Evolutionary conservation across 371 early-diverging fungal species (phyloP).

Genomic region (Capillidium heterosporum): DNA sequence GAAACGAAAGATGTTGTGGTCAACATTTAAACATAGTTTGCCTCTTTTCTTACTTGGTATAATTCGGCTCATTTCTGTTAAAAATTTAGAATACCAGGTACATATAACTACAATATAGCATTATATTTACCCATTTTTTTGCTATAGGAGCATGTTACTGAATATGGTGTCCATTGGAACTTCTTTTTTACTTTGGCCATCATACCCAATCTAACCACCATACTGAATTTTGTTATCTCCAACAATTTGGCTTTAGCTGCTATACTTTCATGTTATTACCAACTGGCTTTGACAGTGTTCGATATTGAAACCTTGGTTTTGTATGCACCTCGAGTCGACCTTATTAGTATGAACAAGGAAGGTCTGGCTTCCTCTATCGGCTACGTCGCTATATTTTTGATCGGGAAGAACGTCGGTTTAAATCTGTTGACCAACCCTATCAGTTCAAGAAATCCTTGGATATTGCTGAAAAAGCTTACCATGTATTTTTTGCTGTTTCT

Average conservation of each 20-base stretch:
- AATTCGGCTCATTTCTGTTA: conserved; percentile 44
- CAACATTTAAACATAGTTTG: conserved; percentile 21
- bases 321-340: conserved; percentile 50
- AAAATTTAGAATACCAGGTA: conserved; percentile 64
- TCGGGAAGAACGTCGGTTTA: conserved; percentile 43
- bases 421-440: conserved; percentile 28
- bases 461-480: conserved; percentile 18
- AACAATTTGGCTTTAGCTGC: neutral
- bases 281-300: conserved; percentile 34
- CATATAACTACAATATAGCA: neutral
- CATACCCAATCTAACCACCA: conserved; percentile 54
- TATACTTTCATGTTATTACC: conserved; percentile 2
- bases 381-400: conserved; percentile 59
- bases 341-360: conserved; percentile 81
- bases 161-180: conserved; percentile 97
- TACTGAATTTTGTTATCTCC: conserved; percentile 18
- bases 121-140: conserved; percentile 9
- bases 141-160: conserved; percentile 66
- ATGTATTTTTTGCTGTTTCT: conserved; percentile 18
- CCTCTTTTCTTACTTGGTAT: conserved; percentile 58
- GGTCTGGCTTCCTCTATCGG: conserved; percentile 74
- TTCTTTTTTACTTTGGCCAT: conserved; percentile 89
- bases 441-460: conserved; percentile 19
- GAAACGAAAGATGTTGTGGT: conserved; percentile 10
- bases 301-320: conserved; percentile 38